Evolutionary conservation across 176 grass and related monocot genomes (phyloP).

Genomic region (Phragmites australis): DNA sequence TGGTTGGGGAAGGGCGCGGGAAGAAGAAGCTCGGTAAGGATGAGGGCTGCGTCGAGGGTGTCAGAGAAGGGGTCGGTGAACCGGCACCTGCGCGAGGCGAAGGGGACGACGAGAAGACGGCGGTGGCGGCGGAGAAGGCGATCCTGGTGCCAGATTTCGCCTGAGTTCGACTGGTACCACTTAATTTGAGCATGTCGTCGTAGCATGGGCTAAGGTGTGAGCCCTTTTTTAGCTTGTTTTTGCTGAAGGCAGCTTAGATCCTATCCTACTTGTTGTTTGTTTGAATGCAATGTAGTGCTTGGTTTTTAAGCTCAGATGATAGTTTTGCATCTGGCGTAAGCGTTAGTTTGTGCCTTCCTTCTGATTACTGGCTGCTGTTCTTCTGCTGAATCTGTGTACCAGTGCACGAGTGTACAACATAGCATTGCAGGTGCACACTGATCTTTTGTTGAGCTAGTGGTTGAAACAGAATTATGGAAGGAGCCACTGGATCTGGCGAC

Average conservation of each 20-base stretch:
- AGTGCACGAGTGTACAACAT: background rate
- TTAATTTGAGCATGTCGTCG: background rate
- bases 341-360: background rate
- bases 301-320: background rate
- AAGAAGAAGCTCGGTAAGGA: slow-evolving; percentile 8
- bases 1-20: slow-evolving; percentile 30
- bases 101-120: background rate
- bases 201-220: background rate
- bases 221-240: background rate
- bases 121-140: background rate
- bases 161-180: slow-evolving; percentile 14
- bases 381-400: background rate
- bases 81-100: background rate
- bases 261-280: background rate
- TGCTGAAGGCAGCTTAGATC: background rate
- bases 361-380: background rate
- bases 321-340: background rate
- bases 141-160: slow-evolving; percentile 37
- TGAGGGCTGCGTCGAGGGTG: slow-evolving; percentile 35
- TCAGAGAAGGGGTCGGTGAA: slow-evolving; percentile 1
- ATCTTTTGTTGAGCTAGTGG: background rate
- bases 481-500: background rate
- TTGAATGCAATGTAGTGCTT: slow-evolving; percentile 11
- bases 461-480: background rate
- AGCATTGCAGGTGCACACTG: background rate